Evolutionary conservation across 495 filamentous ascomycete species (phyloP), one percentile per base, ranked within the genome.

Genomic region (Sordaria brevicollis): DNA sequence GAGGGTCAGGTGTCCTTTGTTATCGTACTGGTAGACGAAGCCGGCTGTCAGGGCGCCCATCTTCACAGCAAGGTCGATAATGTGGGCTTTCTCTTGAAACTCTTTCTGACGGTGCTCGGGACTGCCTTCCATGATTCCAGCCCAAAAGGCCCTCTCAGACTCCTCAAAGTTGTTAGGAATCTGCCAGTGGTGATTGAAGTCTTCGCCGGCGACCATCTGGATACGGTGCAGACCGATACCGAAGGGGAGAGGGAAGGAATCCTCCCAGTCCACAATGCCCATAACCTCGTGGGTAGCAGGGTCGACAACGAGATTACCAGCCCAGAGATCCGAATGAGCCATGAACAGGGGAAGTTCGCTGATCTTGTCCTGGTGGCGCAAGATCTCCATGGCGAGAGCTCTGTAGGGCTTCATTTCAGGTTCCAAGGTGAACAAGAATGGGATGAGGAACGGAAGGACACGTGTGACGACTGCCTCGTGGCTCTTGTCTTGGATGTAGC

Each of bases 201-300:
- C 49, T 25, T 62, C 49, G 49, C 49, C 49, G 25, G 49, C 49
- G 25, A 62, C 49, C 49, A 62, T 62, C 49, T 62, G 49, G 1
- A 81, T 73, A 70, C 70, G 67, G 57, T 74, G 71, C 33, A 81
- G 69, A 35, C 76, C 79, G 67, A 79, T 73, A 15, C 78, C 78
- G 68, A 81, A 79, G 0, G 79, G 78, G 43, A 75, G 69, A 25
- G 79, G 65, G 31, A 29, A 67, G 21, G 76, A 78, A 49, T 75
- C 65, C 33, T 78, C 76, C 79, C 77, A 81, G 72, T 81, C 76
- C 49, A 80, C 71, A 68, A 80, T 71, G 21, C 78, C 79, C 70
- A 76, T 81, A 57, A 80, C 76, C 65, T 78, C 72, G 35, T 73
- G 72, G 4, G 76, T 79, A 31, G 76, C 68, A 33, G 71, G 67